Conservation (phyloP, 768 basidiomycete genomes). For the Tylopilus subfusipes region DNA sequence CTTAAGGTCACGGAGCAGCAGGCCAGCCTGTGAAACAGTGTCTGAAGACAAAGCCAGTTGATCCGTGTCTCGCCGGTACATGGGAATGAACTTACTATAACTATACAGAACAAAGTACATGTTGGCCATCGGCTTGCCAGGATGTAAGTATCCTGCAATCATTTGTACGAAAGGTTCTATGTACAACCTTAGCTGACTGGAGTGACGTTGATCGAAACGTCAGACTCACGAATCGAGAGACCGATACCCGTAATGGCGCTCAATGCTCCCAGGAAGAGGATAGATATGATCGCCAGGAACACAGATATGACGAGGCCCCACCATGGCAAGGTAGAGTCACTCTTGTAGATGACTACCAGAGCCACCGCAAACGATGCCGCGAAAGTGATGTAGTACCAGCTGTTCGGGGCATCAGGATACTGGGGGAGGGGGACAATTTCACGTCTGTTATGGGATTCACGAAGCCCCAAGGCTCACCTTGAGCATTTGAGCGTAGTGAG, state of each 20-base stretch:
- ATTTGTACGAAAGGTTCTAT: slow-evolving; percentile 33
- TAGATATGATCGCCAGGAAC: slow-evolving; percentile 45
- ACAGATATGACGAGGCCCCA: slow-evolving; percentile 53
- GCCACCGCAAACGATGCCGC: slow-evolving; percentile 43
- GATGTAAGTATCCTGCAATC: slow-evolving; percentile 37
- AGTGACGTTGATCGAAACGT: neutral
- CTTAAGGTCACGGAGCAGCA: slow-evolving; percentile 59
- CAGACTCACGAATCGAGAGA: slow-evolving; percentile 19
- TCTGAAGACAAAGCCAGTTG: slow-evolving; percentile 37
- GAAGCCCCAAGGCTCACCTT: slow-evolving; percentile 20
- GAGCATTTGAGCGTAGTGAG: slow-evolving; percentile 55
- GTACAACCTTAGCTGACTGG: neutral
- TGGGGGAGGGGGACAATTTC: slow-evolving; percentile 1
- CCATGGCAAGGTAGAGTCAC: slow-evolving; percentile 55
- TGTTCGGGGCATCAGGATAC: slow-evolving; percentile 35
- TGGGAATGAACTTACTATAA: slow-evolving; percentile 36
- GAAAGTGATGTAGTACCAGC: slow-evolving; percentile 32
- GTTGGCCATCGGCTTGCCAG: slow-evolving; percentile 40
- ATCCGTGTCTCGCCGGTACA: slow-evolving; percentile 36
- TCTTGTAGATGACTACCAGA: slow-evolving; percentile 52
- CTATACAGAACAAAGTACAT: slow-evolving; percentile 45
- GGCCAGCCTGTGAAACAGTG: slow-evolving; percentile 44
- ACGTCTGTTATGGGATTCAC: slow-evolving; percentile 15
- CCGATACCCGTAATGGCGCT: slow-evolving; percentile 44
- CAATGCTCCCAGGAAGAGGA: slow-evolving; percentile 53